Base-by-base conservation (phyloP, 441 rosid genomes). In the Jatropha multifida region DNA sequence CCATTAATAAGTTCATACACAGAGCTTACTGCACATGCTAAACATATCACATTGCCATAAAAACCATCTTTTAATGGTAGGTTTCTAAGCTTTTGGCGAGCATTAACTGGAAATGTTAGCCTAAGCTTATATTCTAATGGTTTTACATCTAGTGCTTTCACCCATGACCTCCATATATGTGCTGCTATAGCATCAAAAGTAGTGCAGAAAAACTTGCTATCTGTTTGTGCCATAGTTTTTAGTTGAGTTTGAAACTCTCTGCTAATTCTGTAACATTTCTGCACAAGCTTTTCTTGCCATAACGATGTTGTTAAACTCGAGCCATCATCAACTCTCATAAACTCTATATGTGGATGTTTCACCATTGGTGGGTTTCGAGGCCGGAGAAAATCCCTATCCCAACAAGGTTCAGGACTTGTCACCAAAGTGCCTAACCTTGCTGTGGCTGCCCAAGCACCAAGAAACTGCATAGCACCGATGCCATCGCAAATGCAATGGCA, bases 401-500 rank as follows among this genome's bases (percentile, higher is more conserved):
- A 93, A 52, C 89, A 88, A 0, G 98, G 97, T 38, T 79, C 79
- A n/a, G 96, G 96, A 44, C 87, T 81, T 40, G 84, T 75, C 40
- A 79, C 79, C 84, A 89, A 42, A 17, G 59, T 69, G 3, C 99
- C 93, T 18, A 85, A 61, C 82, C 85, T 90, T 0, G 96, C 88
- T 0, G 91, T 87, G 37, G 93, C 87, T 20, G 94, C 92, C 98
- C 99, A 91, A 0, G 97, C 88, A 20, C 81, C 81, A 3, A 94
- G 90, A 77, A 93, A 88, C 77, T 93, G 94, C 98, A 94, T 94
- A 2, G 99, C 99, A 12, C 98, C 97, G 18, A 93, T 78, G 69
- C 98, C 99, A 76, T 93, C 98, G 15, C 90, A 93, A 65, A 91
- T 90, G 81, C 97, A 94, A 74, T 93, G 97, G 77, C 97, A 94